Conservation (phyloP, 2,329 filamentous ascomycete species). For the Chaetomium sp. region DNA sequence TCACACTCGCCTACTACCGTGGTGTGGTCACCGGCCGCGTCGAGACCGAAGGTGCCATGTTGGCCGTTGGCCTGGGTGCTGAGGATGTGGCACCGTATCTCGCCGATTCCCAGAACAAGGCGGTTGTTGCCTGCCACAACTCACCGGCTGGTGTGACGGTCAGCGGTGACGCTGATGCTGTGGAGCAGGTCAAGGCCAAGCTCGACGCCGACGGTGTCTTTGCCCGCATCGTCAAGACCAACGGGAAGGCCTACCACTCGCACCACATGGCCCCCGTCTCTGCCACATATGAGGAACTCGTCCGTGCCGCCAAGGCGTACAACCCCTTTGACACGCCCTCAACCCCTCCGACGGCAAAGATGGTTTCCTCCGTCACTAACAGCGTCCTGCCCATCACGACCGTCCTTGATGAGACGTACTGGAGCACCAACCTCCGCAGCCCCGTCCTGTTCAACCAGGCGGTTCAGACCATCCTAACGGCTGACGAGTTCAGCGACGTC, state of each 20-base stretch:
- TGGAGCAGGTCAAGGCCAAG: slow-evolving; percentile 26
- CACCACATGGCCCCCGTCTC: slow-evolving; percentile 25
- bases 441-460: slow-evolving; percentile 41
- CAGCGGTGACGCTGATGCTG: slow-evolving; percentile 29
- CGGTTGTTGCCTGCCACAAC: slow-evolving; percentile 4
- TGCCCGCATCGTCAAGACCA: slow-evolving; percentile 25
- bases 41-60: slow-evolving; percentile 28
- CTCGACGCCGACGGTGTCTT: slow-evolving; percentile 3
- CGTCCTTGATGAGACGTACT: slow-evolving; percentile 31
- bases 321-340: neutral
- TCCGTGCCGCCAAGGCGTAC: neutral
- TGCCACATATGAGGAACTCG: slow-evolving; percentile 31
- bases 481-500: neutral
- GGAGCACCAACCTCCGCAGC: slow-evolving; percentile 42
- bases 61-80: slow-evolving; percentile 29
- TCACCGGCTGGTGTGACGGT: neutral
- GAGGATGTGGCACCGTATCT: slow-evolving; percentile 36
- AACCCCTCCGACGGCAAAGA: neutral
- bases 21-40: slow-evolving; percentile 40
- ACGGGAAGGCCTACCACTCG: slow-evolving; percentile 44
- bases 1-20: slow-evolving; percentile 45
- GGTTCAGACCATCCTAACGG: slow-evolving; percentile 24
- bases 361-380: neutral
- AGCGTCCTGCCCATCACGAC: slow-evolving; percentile 23
- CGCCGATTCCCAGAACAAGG: slow-evolving; percentile 32